Evolutionary conservation across 768 basidiomycete species (phyloP).

Genomic region (Leccinum sublutescens): DNA sequence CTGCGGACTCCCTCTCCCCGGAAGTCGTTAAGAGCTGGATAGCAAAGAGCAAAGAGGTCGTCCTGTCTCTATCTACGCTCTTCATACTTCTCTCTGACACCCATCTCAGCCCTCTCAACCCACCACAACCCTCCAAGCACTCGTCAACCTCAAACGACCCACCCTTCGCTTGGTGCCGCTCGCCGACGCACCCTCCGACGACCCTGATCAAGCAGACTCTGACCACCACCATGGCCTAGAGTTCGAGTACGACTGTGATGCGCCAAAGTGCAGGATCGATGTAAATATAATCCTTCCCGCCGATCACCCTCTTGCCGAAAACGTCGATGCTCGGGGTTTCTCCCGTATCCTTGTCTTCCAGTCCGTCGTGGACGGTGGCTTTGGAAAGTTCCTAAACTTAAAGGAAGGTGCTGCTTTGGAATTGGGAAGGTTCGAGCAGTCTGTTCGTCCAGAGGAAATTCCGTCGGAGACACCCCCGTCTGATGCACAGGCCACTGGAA

Average conservation of each 20-base stretch:
- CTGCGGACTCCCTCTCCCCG: constrained; percentile 72
- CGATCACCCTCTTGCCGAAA: constrained; percentile 53
- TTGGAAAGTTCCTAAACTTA: constrained; percentile 67
- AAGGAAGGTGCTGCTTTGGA: constrained; percentile 81
- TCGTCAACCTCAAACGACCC: constrained; percentile 92
- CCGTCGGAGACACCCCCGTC: constrained; percentile 13
- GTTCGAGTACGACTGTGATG: constrained; percentile 91
- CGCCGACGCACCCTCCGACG: constrained; percentile 43
- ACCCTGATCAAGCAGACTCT: constrained; percentile 43
- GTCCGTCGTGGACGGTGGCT: constrained; percentile 75
- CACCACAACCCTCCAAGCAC: constrained; percentile 90
- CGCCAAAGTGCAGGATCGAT: constrained; percentile 78
- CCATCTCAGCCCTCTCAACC: constrained; percentile 64
- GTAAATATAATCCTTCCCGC: constrained; percentile 73
- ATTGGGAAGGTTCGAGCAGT: constrained; percentile 67
- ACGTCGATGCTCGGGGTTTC: constrained; percentile 34
- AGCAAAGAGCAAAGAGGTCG: constrained; percentile 81
- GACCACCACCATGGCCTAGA: constrained; percentile 76
- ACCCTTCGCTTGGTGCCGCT: constrained; percentile 77
- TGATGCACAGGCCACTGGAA: constrained; percentile 9
- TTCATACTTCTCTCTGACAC: background rate
- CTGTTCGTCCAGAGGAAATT: constrained; percentile 3
- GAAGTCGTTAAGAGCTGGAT: constrained; percentile 85
- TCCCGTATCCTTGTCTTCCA: constrained; percentile 38
- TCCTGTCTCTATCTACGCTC: background rate